A percentile compares a stretch with the other conserved stretches of the same genome.
Evolutionary conservation across 805 yeast species (phyloP).

Genomic region (Candida boleticola): DNA sequence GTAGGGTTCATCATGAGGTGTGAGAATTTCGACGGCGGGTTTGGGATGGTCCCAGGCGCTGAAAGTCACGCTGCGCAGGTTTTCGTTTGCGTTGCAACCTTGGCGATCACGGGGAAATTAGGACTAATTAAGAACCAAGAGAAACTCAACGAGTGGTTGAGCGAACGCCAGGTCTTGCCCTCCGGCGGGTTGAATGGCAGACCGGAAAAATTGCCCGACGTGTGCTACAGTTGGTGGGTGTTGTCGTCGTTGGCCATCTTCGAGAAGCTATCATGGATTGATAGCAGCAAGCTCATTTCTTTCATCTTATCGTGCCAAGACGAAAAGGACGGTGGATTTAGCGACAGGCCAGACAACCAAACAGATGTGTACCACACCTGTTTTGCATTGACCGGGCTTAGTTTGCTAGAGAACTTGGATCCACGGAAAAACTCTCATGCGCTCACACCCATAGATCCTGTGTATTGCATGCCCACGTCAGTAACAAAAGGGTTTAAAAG

Average conservation of each 20-base stretch:
- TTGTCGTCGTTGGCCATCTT: conserved; percentile 70
- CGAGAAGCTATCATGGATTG: conserved; percentile 73
- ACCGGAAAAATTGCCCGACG: conserved; percentile 94
- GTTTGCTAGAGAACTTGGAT: conserved; percentile 62
- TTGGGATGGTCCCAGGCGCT: conserved; percentile 90
- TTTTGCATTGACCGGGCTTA: conserved; percentile 86
- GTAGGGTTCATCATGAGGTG: conserved; percentile 65
- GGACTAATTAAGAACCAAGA: conserved; percentile 29
- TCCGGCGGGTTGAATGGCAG: conserved; percentile 95
- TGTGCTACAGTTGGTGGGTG: conserved; percentile 99
- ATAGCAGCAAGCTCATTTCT: conserved; percentile 52
- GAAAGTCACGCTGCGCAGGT: conserved; percentile 94
- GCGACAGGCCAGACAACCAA: conserved; percentile 88
- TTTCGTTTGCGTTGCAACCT: conserved; percentile 79
- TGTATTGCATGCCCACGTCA: conserved; percentile 75
- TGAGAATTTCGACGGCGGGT: conserved; percentile 93
- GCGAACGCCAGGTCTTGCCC: conserved; percentile 77
- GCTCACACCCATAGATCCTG: conserved; percentile 62
- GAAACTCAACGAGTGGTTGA: conserved; percentile 76
- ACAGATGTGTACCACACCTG: conserved; percentile 92
- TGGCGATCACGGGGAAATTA: conserved; percentile 64
- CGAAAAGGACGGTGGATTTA: conserved; percentile 75
- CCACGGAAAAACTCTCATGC: conserved; percentile 9
- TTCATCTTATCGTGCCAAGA: conserved; percentile 84
- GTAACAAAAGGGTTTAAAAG: conserved; percentile 33